These are phyloP conservation scores for Pseudogymnoascus sp. DNA, from an alignment of 2,329 filamentous ascomycete species.

Conservation along the genomic window DNA sequence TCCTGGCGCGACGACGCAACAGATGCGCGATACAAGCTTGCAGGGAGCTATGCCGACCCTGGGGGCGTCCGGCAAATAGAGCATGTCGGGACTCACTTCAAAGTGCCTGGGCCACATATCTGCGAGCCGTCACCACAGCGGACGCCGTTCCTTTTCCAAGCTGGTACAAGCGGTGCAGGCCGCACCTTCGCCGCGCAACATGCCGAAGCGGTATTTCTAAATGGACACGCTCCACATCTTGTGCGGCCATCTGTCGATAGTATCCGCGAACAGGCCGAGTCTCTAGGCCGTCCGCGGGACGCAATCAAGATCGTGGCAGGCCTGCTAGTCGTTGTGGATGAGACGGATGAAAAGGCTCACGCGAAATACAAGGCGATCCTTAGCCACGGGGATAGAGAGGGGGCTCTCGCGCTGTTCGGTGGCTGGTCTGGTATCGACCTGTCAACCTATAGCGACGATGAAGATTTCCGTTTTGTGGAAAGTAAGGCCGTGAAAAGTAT, in stretches of 20 bases:
- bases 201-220: constrained; percentile 63
- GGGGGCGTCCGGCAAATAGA: constrained; percentile 53
- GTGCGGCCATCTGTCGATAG: constrained; percentile 54
- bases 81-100: constrained; percentile 54
- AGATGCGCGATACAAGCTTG: constrained; percentile 45
- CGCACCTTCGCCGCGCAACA: constrained; percentile 60
- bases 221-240: constrained; percentile 51
- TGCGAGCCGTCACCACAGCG: constrained; percentile 57
- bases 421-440: constrained; percentile 32
- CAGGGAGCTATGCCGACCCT: constrained; percentile 45
- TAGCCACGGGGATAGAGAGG: constrained; percentile 55
- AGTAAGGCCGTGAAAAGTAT: constrained; percentile 35
- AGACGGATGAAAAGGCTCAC: constrained; percentile 57
- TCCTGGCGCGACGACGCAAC: constrained; percentile 63
- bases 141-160: constrained; percentile 60
- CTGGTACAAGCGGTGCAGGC: constrained; percentile 57
- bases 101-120: constrained; percentile 54
- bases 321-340: constrained; percentile 57
- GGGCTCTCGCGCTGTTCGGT: constrained; percentile 62
- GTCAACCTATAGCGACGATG: constrained; percentile 45
- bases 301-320: constrained; percentile 63
- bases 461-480: constrained; percentile 45
- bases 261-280: constrained; percentile 47
- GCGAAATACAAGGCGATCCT: constrained; percentile 55
- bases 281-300: constrained; percentile 46